These are phyloP conservation scores for Clarireedia paspali DNA, from an alignment of 2,329 filamentous ascomycete genomes.

Conservation along the genomic window DNA sequence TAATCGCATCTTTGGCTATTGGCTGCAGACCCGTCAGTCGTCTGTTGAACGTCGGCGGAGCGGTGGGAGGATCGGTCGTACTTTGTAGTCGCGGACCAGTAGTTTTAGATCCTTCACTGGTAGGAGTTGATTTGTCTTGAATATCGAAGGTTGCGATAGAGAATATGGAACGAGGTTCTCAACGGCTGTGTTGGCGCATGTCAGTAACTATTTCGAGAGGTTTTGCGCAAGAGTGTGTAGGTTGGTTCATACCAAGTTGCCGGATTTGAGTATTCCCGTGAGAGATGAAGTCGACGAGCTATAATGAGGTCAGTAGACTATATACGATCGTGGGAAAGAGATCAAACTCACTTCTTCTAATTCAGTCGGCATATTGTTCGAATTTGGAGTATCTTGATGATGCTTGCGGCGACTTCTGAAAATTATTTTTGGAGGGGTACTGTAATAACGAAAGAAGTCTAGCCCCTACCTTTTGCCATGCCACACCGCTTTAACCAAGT, in stretches of 20 bases:
- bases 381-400: constrained; percentile 1
- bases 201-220: constrained; percentile 13
- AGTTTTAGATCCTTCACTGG: constrained; percentile 85
- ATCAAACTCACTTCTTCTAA: constrained; percentile 58
- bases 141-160: constrained; percentile 63
- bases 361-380: constrained; percentile 58
- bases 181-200: constrained; percentile 45
- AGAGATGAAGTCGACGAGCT: constrained; percentile 91
- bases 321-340: neutral
- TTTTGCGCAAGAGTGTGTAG: neutral
- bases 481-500: neutral
- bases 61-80: constrained; percentile 36
- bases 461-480: constrained; percentile 1
- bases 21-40: constrained; percentile 41
- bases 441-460: neutral
- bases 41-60: neutral
- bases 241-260: constrained; percentile 52
- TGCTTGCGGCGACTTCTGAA: neutral
- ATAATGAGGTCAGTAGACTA: constrained; percentile 12
- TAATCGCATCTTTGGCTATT: constrained; percentile 89
- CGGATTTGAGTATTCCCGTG: constrained; percentile 88
- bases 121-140: constrained; percentile 71
- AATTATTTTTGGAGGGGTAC: constrained; percentile 7
- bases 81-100: constrained; percentile 73
- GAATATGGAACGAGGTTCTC: constrained; percentile 85